Conservation (phyloP, 1,139 yeast species). For the Diutina scorzettiae region DNA sequence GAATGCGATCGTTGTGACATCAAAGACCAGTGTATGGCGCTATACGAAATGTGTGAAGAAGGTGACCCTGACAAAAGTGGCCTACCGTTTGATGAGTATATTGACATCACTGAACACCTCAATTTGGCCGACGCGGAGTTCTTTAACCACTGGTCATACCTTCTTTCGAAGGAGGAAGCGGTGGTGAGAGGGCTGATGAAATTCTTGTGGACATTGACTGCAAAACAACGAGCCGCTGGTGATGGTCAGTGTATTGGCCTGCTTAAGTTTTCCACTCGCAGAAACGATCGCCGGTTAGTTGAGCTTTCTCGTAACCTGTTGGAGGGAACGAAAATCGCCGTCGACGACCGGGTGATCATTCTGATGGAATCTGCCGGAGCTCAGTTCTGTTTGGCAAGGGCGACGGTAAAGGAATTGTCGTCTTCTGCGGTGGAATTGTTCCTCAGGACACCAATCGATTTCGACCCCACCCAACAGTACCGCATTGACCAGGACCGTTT, state of each 20-base stretch:
- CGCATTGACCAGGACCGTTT: constrained; percentile 77
- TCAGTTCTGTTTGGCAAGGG: not conserved
- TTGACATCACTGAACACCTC: constrained; percentile 40
- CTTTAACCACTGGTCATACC: constrained; percentile 59
- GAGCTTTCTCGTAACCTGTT: not conserved
- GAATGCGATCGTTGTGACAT: constrained; percentile 61
- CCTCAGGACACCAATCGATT: not conserved
- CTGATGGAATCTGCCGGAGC: not conserved
- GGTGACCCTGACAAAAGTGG: constrained; percentile 43
- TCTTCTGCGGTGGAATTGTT: not conserved
- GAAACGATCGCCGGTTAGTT: not conserved
- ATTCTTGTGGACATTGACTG: constrained; percentile 59
- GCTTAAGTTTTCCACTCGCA: not conserved
- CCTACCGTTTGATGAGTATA: constrained; percentile 31
- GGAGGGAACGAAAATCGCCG: not conserved
- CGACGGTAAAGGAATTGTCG: not conserved
- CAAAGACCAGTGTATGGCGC: constrained; percentile 54
- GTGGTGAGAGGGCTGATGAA: constrained; percentile 39
- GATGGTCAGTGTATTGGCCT: constrained; percentile 51
- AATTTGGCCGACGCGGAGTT: constrained; percentile 34
- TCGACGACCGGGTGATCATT: not conserved
- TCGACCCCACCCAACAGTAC: constrained; percentile 15
- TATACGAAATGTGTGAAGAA: constrained; percentile 46
- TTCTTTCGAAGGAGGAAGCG: constrained; percentile 68
- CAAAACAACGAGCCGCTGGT: constrained; percentile 45